Conservation (phyloP, 768 basidiomycete species). For the Postia placenta region DNA sequence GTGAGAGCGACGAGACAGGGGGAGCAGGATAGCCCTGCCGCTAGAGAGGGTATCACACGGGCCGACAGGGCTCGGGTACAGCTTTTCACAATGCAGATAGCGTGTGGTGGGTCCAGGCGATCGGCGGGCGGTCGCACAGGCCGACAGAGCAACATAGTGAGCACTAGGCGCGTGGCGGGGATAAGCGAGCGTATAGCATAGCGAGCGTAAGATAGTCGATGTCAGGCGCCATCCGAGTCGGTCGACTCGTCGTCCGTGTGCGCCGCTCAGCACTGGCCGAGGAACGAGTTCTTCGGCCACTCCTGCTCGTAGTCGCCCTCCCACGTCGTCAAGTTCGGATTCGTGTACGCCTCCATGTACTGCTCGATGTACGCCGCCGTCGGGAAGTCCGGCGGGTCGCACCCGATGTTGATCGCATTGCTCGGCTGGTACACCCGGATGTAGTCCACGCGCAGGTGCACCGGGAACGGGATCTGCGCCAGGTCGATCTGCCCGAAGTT, state of each 20-base stretch:
- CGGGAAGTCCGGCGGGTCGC: constrained; percentile 74
- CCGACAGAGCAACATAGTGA: not conserved
- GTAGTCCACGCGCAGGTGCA: constrained; percentile 74
- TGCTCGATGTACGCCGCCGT: constrained; percentile 77
- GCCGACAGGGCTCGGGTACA: not conserved
- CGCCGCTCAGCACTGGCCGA: constrained; percentile 49
- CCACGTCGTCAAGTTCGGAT: constrained; percentile 80
- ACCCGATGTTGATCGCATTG: constrained; percentile 70
- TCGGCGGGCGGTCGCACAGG: not conserved
- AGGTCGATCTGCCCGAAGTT: constrained; percentile 78
- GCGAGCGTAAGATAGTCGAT: not conserved
- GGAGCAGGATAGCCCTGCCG: not conserved
- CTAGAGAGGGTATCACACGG: not conserved
- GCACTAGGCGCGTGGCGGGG: not conserved
- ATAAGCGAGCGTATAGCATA: not conserved
- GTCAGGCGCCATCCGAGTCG: not conserved
- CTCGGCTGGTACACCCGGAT: constrained; percentile 86
- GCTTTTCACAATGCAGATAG: not conserved
- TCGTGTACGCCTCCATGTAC: constrained; percentile 73
- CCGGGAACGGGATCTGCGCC: constrained; percentile 63
- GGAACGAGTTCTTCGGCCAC: constrained; percentile 61
- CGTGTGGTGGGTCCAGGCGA: not conserved
- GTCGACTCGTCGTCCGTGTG: not conserved
- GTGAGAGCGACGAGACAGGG: not conserved
- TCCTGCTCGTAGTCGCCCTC: constrained; percentile 52